A percentile compares a stretch with the other conserved stretches of the same genome.
Evolutionary conservation across 1,284 basidiomycete genomes (phyloP).

Genomic region (Pholiota adiposa): DNA sequence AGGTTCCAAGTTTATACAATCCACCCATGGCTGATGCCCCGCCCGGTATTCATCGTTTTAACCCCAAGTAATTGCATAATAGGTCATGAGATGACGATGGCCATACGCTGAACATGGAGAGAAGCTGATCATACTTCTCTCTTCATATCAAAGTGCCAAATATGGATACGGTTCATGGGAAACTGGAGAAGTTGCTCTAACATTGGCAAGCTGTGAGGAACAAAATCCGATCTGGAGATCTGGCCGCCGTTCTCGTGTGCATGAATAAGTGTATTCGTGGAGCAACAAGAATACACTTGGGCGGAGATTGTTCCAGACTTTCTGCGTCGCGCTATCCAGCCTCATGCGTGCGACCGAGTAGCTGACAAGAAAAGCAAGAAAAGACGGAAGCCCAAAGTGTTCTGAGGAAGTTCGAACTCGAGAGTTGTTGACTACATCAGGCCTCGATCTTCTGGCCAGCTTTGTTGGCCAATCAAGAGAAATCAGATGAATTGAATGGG

Average conservation of each 20-base stretch:
- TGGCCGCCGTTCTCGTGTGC: not conserved
- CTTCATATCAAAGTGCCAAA: not conserved
- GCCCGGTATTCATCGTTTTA: not conserved
- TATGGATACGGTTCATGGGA: conserved; percentile 3
- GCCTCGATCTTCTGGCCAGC: conserved; percentile 48
- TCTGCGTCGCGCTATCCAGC: no score
- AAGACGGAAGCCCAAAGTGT: no score
- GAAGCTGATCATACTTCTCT: conserved; percentile 17
- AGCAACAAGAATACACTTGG: no score
- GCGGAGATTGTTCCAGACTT: no score
- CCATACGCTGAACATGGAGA: conserved; percentile 14
- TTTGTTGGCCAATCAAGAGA: not conserved
- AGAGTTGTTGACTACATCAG: not conserved
- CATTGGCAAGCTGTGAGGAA: not conserved
- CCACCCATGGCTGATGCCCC: not conserved
- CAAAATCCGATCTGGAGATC: conserved; percentile 25
- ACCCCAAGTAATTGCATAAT: conserved; percentile 8
- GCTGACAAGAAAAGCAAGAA: no score
- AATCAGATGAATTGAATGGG: not conserved
- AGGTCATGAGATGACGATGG: conserved; percentile 16
- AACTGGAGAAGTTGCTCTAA: not conserved
- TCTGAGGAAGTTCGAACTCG: not conserved
- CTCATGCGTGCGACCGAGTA: no score
- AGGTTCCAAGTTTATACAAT: conserved; percentile 11
- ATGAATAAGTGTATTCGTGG: not conserved